These are phyloP conservation scores for Penicillium canescens DNA, from an alignment of 495 filamentous ascomycete genomes.

Conservation along the genomic window DNA sequence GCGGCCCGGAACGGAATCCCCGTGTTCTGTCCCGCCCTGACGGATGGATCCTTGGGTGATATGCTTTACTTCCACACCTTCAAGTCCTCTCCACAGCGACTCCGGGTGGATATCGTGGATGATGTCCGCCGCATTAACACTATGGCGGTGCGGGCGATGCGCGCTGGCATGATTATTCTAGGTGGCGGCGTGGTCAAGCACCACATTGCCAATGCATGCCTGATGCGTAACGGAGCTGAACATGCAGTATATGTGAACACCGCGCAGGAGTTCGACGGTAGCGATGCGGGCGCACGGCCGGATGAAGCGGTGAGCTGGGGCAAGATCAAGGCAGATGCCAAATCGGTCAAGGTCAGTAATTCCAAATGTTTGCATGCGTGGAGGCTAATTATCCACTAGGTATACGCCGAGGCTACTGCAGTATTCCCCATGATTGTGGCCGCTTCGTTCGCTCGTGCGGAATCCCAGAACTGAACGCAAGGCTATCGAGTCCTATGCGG, in stretches of 20 bases:
- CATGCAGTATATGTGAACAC: constrained; percentile 97
- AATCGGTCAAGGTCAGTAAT: constrained; percentile 75
- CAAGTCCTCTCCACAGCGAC: constrained; percentile 73
- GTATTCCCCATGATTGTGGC: constrained; percentile 95
- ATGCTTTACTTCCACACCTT: constrained; percentile 98
- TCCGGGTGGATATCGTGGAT: constrained; percentile 84
- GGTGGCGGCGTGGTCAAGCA: constrained; percentile 95
- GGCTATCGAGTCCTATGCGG: not conserved
- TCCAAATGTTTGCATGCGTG: not conserved
- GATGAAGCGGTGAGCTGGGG: constrained; percentile 99
- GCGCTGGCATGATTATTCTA: constrained; percentile 90
- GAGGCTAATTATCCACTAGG: constrained; percentile 37
- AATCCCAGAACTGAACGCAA: constrained; percentile 9
- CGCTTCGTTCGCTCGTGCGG: constrained; percentile 73
- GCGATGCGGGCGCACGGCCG: constrained; percentile 91
- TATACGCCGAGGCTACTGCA: constrained; percentile 89
- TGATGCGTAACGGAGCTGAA: constrained; percentile 97
- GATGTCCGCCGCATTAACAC: constrained; percentile 90
- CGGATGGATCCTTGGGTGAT: constrained; percentile 91
- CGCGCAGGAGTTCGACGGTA: constrained; percentile 94
- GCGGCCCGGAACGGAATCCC: constrained; percentile 91
- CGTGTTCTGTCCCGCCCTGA: constrained; percentile 93
- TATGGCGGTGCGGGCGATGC: constrained; percentile 77
- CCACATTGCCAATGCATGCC: constrained; percentile 93
- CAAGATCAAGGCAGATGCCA: constrained; percentile 86